Evolutionary conservation across 129 eudicot species (phyloP).

Genomic region (Artemisia annua): DNA sequence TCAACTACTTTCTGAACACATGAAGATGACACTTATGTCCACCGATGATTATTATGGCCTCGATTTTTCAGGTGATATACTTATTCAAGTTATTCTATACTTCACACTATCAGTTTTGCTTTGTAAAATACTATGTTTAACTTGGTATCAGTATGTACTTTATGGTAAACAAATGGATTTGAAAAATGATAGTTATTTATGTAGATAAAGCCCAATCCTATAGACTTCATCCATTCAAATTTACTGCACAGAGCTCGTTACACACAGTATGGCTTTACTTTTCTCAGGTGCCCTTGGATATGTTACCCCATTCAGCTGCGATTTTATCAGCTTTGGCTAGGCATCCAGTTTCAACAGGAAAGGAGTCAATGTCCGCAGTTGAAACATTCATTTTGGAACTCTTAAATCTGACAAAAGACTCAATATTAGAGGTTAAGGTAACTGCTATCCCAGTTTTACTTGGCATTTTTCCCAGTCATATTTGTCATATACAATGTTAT

Average conservation of each 20-base stretch:
- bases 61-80: constrained; percentile 66
- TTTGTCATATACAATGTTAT: constrained; percentile 14
- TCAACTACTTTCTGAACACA: constrained; percentile 39
- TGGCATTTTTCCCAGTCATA: background rate
- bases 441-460: constrained; percentile 16
- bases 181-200: background rate
- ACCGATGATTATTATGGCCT: constrained; percentile 54
- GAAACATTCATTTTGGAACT: constrained; percentile 60
- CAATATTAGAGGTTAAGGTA: constrained; percentile 70
- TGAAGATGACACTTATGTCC: constrained; percentile 85
- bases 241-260: too few relatives aligned
- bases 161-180: background rate
- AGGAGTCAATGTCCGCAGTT: constrained; percentile 43
- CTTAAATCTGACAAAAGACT: constrained; percentile 64
- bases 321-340: constrained; percentile 62
- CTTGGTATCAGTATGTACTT: too few relatives aligned
- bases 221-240: too few relatives aligned
- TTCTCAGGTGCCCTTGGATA: constrained; percentile 76
- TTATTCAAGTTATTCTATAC: too few relatives aligned
- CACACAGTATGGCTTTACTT: background rate
- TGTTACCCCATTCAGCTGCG: constrained; percentile 59
- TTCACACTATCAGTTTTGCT: too few relatives aligned
- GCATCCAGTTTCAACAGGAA: constrained; percentile 46
- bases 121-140: too few relatives aligned
- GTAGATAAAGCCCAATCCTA: constrained; percentile 4